Evolutionary conservation across 176 grass and related monocot species (phyloP), one percentile per base, ranked within the genome.

Genomic region (Eragrostis nindensis): DNA sequence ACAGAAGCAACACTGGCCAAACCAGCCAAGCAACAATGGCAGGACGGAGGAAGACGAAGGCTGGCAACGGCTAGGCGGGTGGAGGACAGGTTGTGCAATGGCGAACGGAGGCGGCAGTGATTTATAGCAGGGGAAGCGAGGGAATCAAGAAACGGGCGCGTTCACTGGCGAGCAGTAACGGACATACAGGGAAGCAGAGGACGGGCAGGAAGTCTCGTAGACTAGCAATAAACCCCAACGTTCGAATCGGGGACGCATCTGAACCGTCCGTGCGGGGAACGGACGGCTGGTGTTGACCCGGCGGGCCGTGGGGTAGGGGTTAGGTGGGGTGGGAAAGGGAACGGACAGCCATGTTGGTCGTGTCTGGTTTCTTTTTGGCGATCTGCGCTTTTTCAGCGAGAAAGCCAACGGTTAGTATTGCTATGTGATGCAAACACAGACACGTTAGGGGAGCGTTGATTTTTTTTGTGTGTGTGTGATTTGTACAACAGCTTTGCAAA

Each of bases 161-260:
- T 49, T 32, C 45, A 53, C 7, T 19, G 22, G 69, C 27, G 10
- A 36, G 71, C 50, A 74, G 84, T 49, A 67, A 40, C 76, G 45
- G 76, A 79, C 43, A 13, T 64, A 46, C 25, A 64, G 62, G 30
- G 27, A 64, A 21, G 59, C 42, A 25, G 72, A 57, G 52, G 62
- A 76, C 18, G 40, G 52, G 48, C 64, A 53, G 24, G 24, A 7
- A 5, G 48, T 1, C 59, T 21, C 24, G 62, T 83, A 62, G 81
- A 75, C 15, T 69, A 63, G 63, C 5, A 17, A 55, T 62, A 70
- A 70, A 42, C 21, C 26, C 70, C 82, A 89, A 89, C 87, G 87
- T 89, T 85, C 82, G 87, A 40, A 50, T 89, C 45, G 19, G 62
- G 52, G 19, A 15, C 68, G 62, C 62, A 26, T 84, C 75, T 1